Conservation (phyloP, 257 asterid genomes). For the Solanum chiquidenum region DNA sequence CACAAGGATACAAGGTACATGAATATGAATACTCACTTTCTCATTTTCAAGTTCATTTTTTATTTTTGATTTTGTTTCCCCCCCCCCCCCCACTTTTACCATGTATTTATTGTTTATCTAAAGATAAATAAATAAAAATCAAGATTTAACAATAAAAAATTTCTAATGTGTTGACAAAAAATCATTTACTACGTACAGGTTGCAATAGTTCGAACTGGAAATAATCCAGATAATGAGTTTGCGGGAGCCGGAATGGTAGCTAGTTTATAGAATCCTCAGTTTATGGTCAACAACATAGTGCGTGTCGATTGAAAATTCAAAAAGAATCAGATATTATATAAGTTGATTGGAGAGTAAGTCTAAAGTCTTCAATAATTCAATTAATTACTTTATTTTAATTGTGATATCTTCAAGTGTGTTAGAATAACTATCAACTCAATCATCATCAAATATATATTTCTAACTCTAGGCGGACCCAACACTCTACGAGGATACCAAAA, state of each 20-base stretch:
- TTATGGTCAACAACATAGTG: background rate
- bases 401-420: background rate
- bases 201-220: background rate
- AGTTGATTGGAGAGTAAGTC: background rate
- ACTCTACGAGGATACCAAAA: background rate
- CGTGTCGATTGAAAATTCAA: background rate
- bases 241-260: background rate
- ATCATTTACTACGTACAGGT: background rate
- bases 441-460: background rate
- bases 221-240: background rate
- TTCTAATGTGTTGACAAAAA: background rate
- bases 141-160: background rate
- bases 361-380: background rate
- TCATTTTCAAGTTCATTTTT: background rate
- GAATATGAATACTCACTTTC: background rate
- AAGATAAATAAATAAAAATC: background rate
- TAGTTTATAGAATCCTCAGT: background rate
- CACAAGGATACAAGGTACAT: background rate
- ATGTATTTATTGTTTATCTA: background rate
- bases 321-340: background rate
- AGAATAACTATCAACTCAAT: background rate
- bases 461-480: background rate
- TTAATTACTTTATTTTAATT: background rate
- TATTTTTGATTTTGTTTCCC: too few relatives aligned
- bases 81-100: background rate